These are phyloP conservation scores for Blattamonas nauphoetae DNA, from an alignment of 78 protist genomes.

Conservation along the genomic window DNA sequence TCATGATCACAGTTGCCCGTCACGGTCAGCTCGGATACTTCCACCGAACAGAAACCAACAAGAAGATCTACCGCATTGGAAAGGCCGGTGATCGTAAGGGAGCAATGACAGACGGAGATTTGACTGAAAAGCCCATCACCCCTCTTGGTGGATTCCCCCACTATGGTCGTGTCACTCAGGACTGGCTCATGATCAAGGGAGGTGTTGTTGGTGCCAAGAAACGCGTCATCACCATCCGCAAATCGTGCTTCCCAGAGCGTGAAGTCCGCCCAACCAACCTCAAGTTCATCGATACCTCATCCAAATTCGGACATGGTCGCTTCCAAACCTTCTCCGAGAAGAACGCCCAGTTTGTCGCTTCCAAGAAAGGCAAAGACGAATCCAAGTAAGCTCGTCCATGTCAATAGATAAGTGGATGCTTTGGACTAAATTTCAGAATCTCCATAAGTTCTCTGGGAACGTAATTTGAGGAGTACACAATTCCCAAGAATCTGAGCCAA, in stretches of 20 bases:
- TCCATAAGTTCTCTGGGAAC: no score
- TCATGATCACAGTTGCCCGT: slow-evolving; percentile 92
- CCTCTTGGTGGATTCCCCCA: slow-evolving; percentile 99
- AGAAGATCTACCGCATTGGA: slow-evolving; percentile 97
- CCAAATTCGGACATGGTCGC: slow-evolving; percentile 98
- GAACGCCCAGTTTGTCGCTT: slow-evolving; percentile 66
- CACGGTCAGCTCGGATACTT: slow-evolving; percentile 99
- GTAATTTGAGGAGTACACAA: no score
- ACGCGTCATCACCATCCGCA: slow-evolving; percentile 52
- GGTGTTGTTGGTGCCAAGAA: slow-evolving; percentile 75
- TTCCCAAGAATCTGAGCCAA: no score
- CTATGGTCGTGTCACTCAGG: slow-evolving; percentile 90
- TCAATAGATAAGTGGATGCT: no score
- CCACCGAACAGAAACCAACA: slow-evolving; percentile 97
- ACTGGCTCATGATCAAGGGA: slow-evolving; percentile 93
- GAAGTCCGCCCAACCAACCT: slow-evolving; percentile 32
- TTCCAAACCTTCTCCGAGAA: slow-evolving; percentile 97
- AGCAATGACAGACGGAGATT: slow-evolving; percentile 91
- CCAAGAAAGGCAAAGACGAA: slow-evolving; percentile 42
- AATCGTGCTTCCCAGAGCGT: slow-evolving; percentile 47
- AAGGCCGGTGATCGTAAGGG: slow-evolving; percentile 45
- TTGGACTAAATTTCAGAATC: no score
- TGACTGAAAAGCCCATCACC: slow-evolving; percentile 94
- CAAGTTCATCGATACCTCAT: slow-evolving; percentile 99
- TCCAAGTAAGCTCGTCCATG: no score